Conservation (phyloP, 306 rosid genomes). For the Astragalus glycyphyllos region DNA sequence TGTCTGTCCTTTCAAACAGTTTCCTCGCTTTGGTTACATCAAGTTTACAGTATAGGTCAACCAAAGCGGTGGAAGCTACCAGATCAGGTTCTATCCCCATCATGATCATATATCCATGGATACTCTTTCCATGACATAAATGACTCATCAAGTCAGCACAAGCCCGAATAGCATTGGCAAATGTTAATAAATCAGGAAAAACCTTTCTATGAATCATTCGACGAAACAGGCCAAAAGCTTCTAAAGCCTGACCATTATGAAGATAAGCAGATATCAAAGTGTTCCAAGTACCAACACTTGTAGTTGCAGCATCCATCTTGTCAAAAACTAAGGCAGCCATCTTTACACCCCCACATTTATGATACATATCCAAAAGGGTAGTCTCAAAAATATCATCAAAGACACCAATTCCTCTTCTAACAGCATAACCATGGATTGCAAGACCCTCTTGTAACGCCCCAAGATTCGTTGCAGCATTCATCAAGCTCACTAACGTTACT, state of each 20-base stretch:
- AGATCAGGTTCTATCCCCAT: conserved; percentile 47
- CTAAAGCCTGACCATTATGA: conserved; percentile 43
- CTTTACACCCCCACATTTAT: conserved; percentile 50
- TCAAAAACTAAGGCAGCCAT: conserved; percentile 48
- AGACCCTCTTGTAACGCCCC: conserved; percentile 45
- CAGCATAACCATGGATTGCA: conserved; percentile 56
- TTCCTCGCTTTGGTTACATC: conserved; percentile 50
- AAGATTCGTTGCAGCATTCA: conserved; percentile 45
- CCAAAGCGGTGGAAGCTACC: conserved; percentile 56
- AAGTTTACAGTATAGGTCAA: conserved; percentile 54
- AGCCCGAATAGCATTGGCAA: conserved; percentile 54
- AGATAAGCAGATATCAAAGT: conserved; percentile 50
- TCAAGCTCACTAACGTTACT: conserved; percentile 59
- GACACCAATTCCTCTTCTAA: conserved; percentile 54
- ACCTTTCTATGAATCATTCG: conserved; percentile 44
- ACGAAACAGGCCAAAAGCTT: conserved; percentile 49
- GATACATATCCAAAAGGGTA: conserved; percentile 59
- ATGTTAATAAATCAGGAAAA: conserved; percentile 59
- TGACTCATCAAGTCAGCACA: conserved; percentile 50
- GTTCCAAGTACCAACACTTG: conserved; percentile 54
- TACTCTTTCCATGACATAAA: conserved; percentile 54
- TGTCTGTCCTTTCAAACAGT: conserved; percentile 48
- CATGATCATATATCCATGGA: conserved; percentile 54
- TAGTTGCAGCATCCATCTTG: conserved; percentile 41
- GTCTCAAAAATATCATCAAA: conserved; percentile 60